Conservation (phyloP, 352 stramenopile species). For the Pythium angustatum region DNA sequence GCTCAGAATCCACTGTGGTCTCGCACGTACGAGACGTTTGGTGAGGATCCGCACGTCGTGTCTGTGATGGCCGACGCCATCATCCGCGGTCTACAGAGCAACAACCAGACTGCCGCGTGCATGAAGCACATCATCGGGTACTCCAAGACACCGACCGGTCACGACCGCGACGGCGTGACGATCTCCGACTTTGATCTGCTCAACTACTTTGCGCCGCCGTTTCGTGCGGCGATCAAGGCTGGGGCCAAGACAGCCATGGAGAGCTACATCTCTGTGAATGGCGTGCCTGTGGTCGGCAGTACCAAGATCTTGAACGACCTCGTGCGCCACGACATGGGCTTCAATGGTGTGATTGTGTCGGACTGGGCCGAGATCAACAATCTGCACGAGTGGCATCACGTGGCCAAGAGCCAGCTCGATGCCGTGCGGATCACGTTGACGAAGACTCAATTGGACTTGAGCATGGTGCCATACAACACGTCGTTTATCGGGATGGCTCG, state of each 20-base stretch:
- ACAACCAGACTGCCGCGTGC: constrained; percentile 66
- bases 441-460: constrained; percentile 79
- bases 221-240: constrained; percentile 79
- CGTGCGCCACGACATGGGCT: constrained; percentile 61
- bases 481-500: constrained; percentile 34
- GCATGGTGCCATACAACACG: constrained; percentile 55
- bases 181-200: constrained; percentile 77
- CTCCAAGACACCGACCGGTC: constrained; percentile 75
- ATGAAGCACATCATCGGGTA: constrained; percentile 93
- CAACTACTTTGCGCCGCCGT: constrained; percentile 86
- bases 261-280: constrained; percentile 92
- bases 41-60: constrained; percentile 88
- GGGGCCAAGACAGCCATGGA: constrained; percentile 91
- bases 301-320: constrained; percentile 45
- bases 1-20: constrained; percentile 87
- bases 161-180: constrained; percentile 81
- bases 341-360: constrained; percentile 74
- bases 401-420: constrained; percentile 36
- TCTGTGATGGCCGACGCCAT: constrained; percentile 78
- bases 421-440: constrained; percentile 47
- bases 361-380: constrained; percentile 88
- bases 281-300: constrained; percentile 90
- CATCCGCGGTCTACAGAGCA: constrained; percentile 81
- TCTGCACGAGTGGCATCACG: constrained; percentile 58
- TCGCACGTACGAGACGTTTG: constrained; percentile 93